Base-by-base conservation (phyloP, 225 moss, liverwort and hornwort species). In the Pleurozium schreberi region DNA sequence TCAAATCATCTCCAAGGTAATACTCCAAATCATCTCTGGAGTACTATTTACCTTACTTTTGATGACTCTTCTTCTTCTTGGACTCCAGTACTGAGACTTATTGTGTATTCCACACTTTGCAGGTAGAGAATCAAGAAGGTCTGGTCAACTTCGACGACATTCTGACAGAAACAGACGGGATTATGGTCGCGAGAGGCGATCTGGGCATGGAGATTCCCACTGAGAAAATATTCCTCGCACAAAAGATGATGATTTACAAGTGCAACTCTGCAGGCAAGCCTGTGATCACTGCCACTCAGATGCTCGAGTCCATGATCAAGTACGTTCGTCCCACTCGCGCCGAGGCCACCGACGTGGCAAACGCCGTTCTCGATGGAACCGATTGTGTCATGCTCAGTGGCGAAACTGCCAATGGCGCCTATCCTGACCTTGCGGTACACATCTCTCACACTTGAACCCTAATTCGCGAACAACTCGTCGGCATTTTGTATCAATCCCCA, bases 191-290 rank as follows among this genome's bases (percentile, higher is more conserved):
- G 38, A 95, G 98, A 88, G 98, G 98, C 65, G 97, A 98, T 85
- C 90, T 98, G 76, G 98, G 98, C 69, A 98, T 98, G 97, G 98
- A 98, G 88, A 97, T 98, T 34, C 98, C 98, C 33, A 96, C 95
- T 26, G 98, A 98, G 89, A 98, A 98, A 87, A 97, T 98, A 55
- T 98, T 98, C 74, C 77, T 98, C 89, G 97, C 97, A 30, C 98
- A 98, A 65, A 98, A 98, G 92, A 97, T 98, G 98, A 98, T 98
- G 97, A 97, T 97, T 63, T 97, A 95, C 87, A 98, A 97, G 91
- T 97, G 98, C 89, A 98, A 97, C 88, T 94, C 96, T 33, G 94
- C 95, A 84, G 98, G 98, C 59, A 98, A 98, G 87, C 98, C 97
- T 57, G 98, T 97, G 84, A 95, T 96, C 38, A 98, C 97, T 34